These are phyloP conservation scores for Avena insularis DNA, from an alignment of 176 grass and related monocot genomes.

Conservation along the genomic window DNA sequence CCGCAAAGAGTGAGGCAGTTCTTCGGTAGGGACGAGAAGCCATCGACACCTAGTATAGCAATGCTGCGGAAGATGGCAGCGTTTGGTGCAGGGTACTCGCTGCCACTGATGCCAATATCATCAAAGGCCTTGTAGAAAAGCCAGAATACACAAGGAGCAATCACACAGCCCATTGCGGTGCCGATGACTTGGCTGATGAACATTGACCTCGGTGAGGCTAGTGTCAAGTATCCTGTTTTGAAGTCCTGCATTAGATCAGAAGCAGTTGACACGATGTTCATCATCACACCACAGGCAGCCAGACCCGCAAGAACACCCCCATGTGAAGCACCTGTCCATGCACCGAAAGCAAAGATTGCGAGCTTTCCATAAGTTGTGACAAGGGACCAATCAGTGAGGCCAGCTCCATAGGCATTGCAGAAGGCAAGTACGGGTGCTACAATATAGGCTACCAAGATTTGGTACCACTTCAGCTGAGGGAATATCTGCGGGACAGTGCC, in stretches of 20 bases:
- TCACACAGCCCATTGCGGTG: slow-evolving; percentile 42
- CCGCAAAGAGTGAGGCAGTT: slow-evolving; percentile 34
- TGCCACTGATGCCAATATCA: slow-evolving; percentile 16
- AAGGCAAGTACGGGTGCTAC: slow-evolving; percentile 41
- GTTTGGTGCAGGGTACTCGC: slow-evolving; percentile 44
- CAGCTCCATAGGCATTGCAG: slow-evolving; percentile 46
- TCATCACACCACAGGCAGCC: slow-evolving; percentile 46
- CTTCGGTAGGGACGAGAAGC: slow-evolving; percentile 42
- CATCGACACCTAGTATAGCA: slow-evolving; percentile 36
- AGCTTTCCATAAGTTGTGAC: slow-evolving; percentile 42
- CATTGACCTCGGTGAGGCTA: slow-evolving; percentile 49
- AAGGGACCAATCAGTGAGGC: slow-evolving; percentile 51
- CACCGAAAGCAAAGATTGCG: slow-evolving; percentile 40
- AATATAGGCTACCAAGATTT: slow-evolving; percentile 46
- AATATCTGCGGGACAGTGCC: slow-evolving; percentile 43
- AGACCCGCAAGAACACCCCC: slow-evolving; percentile 40
- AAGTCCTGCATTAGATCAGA: slow-evolving; percentile 51
- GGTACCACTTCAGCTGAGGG: slow-evolving; percentile 49
- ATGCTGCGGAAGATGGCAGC: slow-evolving; percentile 36
- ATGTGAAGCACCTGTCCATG: slow-evolving; percentile 37
- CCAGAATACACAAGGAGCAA: slow-evolving; percentile 47
- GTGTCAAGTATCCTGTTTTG: slow-evolving; percentile 41
- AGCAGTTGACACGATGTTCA: slow-evolving; percentile 42
- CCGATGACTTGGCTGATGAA: slow-evolving; percentile 47
- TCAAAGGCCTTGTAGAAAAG: slow-evolving; percentile 44